Evolutionary conservation across 2,329 filamentous ascomycete species (phyloP).

Genomic region (Ophiostoma pallidulum): DNA sequence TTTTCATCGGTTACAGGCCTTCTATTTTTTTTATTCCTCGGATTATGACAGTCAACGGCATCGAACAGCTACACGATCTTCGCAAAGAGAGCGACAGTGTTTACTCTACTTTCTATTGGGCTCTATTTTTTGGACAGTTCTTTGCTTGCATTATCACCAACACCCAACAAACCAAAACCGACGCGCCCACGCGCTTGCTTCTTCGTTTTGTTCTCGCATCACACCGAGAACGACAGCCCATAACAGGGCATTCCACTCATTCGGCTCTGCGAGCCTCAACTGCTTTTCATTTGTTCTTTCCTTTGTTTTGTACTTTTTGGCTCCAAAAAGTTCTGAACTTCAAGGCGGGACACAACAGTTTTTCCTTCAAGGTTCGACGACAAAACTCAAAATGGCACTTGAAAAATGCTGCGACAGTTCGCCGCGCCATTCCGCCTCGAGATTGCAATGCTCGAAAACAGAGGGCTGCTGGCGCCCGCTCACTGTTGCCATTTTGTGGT

Average conservation of each 20-base stretch:
- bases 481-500: background rate
- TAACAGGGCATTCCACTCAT: conserved; percentile 1
- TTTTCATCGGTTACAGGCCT: background rate
- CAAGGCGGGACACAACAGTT: background rate
- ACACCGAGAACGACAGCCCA: background rate
- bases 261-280: conserved; percentile 1
- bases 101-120: background rate
- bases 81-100: conserved; percentile 7
- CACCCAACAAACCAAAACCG: background rate
- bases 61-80: conserved; percentile 11
- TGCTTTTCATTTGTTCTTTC: conserved; percentile 5
- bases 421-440: too few species aligned
- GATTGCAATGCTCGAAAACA: background rate
- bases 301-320: background rate
- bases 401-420: background rate
- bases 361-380: background rate
- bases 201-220: background rate
- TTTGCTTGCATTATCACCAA: background rate
- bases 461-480: conserved; percentile 1
- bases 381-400: background rate
- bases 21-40: background rate
- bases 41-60: conserved; percentile 10
- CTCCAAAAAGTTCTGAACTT: conserved; percentile 7
- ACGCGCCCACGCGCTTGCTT: conserved; percentile 7
- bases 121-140: background rate